Evolutionary conservation across 2,329 filamentous ascomycete species (phyloP).

Genomic region (Stylonectria norvegica): DNA sequence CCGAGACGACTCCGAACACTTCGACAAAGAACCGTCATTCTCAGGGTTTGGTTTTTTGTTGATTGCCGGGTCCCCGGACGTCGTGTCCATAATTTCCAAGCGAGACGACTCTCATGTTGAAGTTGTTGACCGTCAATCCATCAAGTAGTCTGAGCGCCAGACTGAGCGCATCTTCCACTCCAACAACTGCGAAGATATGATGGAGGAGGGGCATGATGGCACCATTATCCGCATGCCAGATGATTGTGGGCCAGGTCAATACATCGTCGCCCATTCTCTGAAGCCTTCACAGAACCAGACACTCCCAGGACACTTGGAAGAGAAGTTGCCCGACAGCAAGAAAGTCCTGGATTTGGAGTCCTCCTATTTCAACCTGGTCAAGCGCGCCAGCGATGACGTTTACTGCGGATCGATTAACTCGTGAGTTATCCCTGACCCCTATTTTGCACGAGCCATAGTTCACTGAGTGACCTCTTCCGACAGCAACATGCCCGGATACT

Average conservation of each 20-base stretch:
- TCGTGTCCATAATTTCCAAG: constrained; percentile 1
- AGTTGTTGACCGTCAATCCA: constrained; percentile 1
- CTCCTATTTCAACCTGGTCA: constrained; percentile 1
- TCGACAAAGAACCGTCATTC: neutral
- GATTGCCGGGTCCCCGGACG: neutral
- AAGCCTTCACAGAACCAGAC: neutral
- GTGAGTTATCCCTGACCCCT: too few relatives aligned
- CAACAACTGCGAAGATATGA: constrained; percentile 2
- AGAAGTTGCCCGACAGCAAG: neutral
- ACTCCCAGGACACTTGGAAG: neutral
- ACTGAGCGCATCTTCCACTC: neutral
- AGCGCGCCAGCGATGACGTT: neutral
- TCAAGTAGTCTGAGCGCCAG: neutral
- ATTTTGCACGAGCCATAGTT: too few relatives aligned
- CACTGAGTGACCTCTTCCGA: too few relatives aligned
- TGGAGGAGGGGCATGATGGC: constrained; percentile 1
- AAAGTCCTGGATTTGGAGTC: constrained; percentile 3
- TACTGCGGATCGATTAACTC: too few relatives aligned
- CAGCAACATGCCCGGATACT: constrained; percentile 2
- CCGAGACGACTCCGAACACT: neutral
- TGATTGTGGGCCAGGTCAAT: constrained; percentile 1
- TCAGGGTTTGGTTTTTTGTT: constrained; percentile 1
- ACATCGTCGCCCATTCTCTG: constrained; percentile 2
- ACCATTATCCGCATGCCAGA: constrained; percentile 3
- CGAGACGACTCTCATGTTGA: constrained; percentile 4